Percentiles rank a stretch among this genome's conserved stretches.
Evolutionary conservation across 129 eudicot genomes (phyloP).

Genomic region (Daucus carota): DH1_v3.0 NC_030388.2:27432001-27432500

Average conservation of each 20-base stretch:
- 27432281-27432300: not conserved
- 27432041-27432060: constrained; percentile 27
- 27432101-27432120: constrained; percentile 20
- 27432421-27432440: not conserved
- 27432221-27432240: constrained; percentile 23
- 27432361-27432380: not conserved
- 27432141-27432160: constrained; percentile 16
- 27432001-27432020: constrained; percentile 30
- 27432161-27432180: constrained; percentile 31
- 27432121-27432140: constrained; percentile 21
- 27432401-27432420: not conserved
- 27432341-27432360: not conserved
- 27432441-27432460: not conserved
- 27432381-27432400: not conserved
- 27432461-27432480: not conserved
- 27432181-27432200: constrained; percentile 11
- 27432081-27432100: constrained; percentile 40
- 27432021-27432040: constrained; percentile 23
- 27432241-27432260: constrained; percentile 24
- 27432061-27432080: constrained; percentile 36
- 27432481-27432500: not conserved
- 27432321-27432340: not conserved
- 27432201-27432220: constrained; percentile 17
- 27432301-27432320: not conserved
- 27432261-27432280: not conserved